phyloP scores from a whole-genome alignment of 2,329 filamentous ascomycete genomes.

The Penicillium sp. region DNA sequence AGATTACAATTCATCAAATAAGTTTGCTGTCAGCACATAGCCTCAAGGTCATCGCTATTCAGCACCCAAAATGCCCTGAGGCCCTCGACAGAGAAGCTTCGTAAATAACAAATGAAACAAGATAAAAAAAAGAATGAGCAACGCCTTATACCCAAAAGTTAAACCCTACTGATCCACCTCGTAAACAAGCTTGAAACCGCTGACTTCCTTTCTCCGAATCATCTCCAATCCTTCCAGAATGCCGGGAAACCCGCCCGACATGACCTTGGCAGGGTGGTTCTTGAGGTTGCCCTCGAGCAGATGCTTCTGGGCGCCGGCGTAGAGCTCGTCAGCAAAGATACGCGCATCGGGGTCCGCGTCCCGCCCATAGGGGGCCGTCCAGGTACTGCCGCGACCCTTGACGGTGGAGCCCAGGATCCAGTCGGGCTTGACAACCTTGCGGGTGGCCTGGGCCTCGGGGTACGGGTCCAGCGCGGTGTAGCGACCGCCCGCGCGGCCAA shows the following conservation, averaged over 20 bases:
- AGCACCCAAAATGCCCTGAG: no score
- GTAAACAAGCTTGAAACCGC: not conserved
- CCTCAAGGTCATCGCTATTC: no score
- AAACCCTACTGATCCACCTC: not conserved
- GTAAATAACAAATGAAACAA: no score
- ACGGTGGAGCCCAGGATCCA: not conserved
- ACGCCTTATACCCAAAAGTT: not conserved
- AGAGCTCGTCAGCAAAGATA: not conserved
- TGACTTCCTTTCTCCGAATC: not conserved
- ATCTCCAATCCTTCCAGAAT: not conserved
- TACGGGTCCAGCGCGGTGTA: slow-evolving; percentile 8
- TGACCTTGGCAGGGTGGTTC: not conserved
- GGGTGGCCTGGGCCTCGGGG: not conserved
- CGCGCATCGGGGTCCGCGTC: not conserved
- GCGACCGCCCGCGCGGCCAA: slow-evolving; percentile 6
- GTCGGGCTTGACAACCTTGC: not conserved
- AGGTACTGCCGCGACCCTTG: not conserved
- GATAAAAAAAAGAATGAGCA: no score
- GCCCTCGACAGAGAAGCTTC: no score
- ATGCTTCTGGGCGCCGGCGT: no score
- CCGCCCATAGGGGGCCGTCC: not conserved
- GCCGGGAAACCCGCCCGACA: not conserved
- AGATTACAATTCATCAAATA: no score
- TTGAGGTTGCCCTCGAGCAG: not conserved
- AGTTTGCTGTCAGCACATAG: no score